These are phyloP conservation scores for Globisporangium barbulae DNA, from an alignment of 352 stramenopile genomes.

Conservation along the genomic window DNA sequence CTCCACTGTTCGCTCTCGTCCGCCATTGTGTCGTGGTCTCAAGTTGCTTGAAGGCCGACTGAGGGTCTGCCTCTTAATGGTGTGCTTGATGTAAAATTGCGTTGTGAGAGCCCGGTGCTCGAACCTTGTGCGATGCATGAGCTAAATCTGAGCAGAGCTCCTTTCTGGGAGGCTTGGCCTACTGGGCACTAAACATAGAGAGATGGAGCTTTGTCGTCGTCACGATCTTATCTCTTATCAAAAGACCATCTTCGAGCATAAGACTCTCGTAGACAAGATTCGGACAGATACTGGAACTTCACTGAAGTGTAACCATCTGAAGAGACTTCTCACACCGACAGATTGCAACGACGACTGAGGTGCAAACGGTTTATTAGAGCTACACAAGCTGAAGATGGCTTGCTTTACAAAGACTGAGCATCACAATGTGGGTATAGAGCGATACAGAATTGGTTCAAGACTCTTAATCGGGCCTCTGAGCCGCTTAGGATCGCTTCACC, in stretches of 20 bases:
- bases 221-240: neutral
- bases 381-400: no score
- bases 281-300: no score
- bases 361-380: no score
- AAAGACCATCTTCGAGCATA: neutral
- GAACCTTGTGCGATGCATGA: neutral
- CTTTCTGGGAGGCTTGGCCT: neutral
- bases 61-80: neutral
- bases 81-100: neutral
- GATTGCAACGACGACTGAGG: no score
- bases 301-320: no score
- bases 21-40: conserved; percentile 13
- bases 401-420: no score
- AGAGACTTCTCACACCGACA: no score
- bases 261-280: neutral
- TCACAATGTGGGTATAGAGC: no score
- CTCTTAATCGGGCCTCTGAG: no score
- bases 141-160: neutral
- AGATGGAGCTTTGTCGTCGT: neutral
- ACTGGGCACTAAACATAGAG: neutral
- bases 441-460: no score
- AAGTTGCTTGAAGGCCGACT: neutral
- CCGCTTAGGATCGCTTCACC: neutral
- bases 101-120: neutral
- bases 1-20: conserved; percentile 41